Evolutionary conservation across 306 rosid species (phyloP).

Genomic region (Argentina anserina): DNA sequence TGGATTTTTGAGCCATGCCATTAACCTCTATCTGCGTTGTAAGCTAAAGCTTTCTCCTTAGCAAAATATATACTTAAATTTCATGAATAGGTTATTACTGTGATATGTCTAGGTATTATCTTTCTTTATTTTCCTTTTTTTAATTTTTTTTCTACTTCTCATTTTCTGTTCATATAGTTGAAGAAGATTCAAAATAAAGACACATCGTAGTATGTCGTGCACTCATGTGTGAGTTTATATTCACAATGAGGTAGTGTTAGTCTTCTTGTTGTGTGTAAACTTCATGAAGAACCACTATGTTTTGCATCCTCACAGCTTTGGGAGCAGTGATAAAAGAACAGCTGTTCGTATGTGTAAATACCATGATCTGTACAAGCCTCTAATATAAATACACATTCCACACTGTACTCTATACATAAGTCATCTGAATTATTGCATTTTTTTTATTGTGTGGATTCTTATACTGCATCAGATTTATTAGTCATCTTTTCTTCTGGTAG

Average conservation of each 20-base stretch:
- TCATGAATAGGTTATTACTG: not conserved
- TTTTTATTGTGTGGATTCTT: not conserved
- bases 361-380: not conserved
- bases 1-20: slow-evolving; percentile 83
- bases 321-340: not conserved
- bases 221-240: not conserved
- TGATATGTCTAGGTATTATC: no score
- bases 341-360: not conserved
- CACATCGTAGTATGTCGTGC: no score
- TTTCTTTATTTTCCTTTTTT: not conserved
- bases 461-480: not conserved
- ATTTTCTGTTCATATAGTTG: not conserved
- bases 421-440: not conserved
- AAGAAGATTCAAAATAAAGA: not conserved
- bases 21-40: slow-evolving; percentile 88
- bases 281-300: not conserved
- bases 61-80: not conserved
- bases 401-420: not conserved
- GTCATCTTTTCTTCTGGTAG: not conserved
- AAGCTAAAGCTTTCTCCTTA: slow-evolving; percentile 36
- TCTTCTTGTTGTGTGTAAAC: not conserved
- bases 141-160: not conserved
- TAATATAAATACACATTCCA: not conserved
- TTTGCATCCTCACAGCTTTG: not conserved
- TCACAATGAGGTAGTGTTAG: not conserved